Conservation (phyloP, 305 asterid species). For the Fraxinus latifolia region DNA sequence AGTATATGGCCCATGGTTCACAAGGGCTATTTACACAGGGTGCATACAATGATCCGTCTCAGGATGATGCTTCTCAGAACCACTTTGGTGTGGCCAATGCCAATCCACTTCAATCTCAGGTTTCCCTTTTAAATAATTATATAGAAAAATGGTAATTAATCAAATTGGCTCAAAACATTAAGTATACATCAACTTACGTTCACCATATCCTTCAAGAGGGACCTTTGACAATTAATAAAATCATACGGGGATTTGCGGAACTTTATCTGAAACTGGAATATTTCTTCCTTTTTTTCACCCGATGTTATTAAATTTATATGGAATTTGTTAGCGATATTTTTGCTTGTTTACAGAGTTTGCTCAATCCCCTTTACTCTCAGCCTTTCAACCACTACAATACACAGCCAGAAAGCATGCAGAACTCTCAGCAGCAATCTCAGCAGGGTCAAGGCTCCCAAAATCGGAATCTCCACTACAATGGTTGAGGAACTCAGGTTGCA, state of each 20-base stretch:
- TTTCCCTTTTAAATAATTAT: slow-evolving; percentile 19
- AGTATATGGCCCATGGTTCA: slow-evolving; percentile 87
- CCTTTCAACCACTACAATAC: slow-evolving; percentile 79
- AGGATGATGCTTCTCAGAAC: slow-evolving; percentile 83
- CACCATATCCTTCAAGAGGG: not conserved
- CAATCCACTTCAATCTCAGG: slow-evolving; percentile 86
- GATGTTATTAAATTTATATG: not conserved
- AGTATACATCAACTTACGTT: not conserved
- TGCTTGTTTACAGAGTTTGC: slow-evolving; percentile 46
- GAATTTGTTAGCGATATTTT: not conserved
- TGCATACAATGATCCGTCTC: slow-evolving; percentile 74
- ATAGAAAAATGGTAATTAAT: not conserved
- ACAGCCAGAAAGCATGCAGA: slow-evolving; percentile 64
- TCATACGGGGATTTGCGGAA: not conserved
- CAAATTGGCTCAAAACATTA: not conserved
- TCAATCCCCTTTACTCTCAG: slow-evolving; percentile 82
- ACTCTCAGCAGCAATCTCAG: slow-evolving; percentile 68
- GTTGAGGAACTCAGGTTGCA: slow-evolving; percentile 38
- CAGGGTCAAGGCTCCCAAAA: slow-evolving; percentile 75
- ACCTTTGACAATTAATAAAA: not conserved
- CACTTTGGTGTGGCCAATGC: slow-evolving; percentile 66
- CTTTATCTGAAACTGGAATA: not conserved
- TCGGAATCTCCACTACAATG: slow-evolving; percentile 73
- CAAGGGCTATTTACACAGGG: slow-evolving; percentile 94
- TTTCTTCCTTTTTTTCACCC: not conserved